Conservation (phyloP, 225 moss, liverwort and hornwort genomes). For the Pseudisothecium myosuroides region DNA sequence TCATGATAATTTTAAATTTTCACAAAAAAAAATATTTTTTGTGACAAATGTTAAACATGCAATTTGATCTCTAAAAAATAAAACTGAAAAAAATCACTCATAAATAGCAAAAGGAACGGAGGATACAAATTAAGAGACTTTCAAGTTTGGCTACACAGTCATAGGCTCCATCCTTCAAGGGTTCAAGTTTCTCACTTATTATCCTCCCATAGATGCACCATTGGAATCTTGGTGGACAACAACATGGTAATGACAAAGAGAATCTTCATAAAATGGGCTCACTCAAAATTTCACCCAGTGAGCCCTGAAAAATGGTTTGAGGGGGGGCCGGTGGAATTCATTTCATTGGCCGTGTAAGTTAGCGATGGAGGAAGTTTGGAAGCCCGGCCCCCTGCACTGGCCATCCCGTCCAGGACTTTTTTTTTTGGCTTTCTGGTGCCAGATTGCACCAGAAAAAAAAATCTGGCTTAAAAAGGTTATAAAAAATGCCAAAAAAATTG, state of each 20-base stretch:
- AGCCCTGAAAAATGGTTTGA: background rate
- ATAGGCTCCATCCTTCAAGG: rapidly evolving
- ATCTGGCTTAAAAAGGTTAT: too few species aligned
- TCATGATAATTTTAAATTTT: background rate
- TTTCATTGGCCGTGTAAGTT: background rate
- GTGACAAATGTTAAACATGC: too few species aligned
- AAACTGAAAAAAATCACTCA: background rate
- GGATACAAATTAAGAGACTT: background rate
- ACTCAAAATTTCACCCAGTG: background rate
- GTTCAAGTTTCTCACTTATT: background rate
- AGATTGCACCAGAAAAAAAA: too few species aligned
- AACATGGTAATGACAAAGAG: background rate
- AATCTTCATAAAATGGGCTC: background rate
- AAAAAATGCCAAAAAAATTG: too few species aligned
- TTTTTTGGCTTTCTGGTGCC: too few species aligned
- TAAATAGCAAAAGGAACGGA: background rate
- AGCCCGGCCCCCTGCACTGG: background rate
- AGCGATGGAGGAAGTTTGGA: background rate
- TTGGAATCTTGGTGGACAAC: background rate
- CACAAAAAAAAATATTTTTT: too few species aligned
- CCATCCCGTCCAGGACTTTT: too few species aligned
- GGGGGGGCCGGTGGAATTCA: background rate
- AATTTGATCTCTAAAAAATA: background rate
- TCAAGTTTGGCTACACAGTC: background rate
- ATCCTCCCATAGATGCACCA: background rate